These are phyloP conservation scores for Hanseniaspora lindneri DNA, from an alignment of 805 yeast species.

Conservation along the genomic window DNA sequence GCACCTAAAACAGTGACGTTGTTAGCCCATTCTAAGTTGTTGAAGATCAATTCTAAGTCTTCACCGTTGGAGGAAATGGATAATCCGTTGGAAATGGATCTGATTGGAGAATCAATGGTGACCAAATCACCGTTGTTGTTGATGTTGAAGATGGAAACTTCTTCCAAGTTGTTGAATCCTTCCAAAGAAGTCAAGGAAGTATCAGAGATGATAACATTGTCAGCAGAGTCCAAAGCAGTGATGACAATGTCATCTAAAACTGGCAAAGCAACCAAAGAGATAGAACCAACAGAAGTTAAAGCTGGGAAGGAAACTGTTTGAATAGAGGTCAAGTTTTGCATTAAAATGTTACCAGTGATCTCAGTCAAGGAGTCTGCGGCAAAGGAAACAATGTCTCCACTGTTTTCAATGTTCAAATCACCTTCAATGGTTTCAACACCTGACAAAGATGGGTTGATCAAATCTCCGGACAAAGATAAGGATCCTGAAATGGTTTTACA, in stretches of 20 bases:
- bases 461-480: constrained; percentile 50
- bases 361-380: constrained; percentile 68
- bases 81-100: constrained; percentile 61
- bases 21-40: constrained; percentile 71
- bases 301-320: constrained; percentile 59
- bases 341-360: constrained; percentile 57
- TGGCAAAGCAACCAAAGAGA: constrained; percentile 75
- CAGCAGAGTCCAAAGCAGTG: constrained; percentile 63
- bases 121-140: constrained; percentile 82
- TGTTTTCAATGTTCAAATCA: constrained; percentile 53
- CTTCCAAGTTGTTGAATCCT: constrained; percentile 42
- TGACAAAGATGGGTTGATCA: constrained; percentile 55
- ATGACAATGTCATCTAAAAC: constrained; percentile 54
- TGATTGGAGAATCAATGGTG: constrained; percentile 57
- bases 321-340: constrained; percentile 56
- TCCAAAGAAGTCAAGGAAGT: constrained; percentile 56
- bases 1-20: constrained; percentile 77
- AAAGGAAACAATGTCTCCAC: constrained; percentile 52
- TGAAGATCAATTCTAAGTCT: constrained; percentile 54
- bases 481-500: constrained; percentile 78
- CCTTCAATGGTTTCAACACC: constrained; percentile 72
- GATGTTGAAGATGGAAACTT: constrained; percentile 52
- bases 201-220: constrained; percentile 57
- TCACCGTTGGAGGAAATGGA: constrained; percentile 80
- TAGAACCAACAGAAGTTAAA: constrained; percentile 69